A percentile compares a stretch with the other conserved stretches of the same genome.
These are phyloP conservation scores for Apiotrichum sp. DNA, from an alignment of 1,284 basidiomycete species.

Conservation along the genomic window DNA sequence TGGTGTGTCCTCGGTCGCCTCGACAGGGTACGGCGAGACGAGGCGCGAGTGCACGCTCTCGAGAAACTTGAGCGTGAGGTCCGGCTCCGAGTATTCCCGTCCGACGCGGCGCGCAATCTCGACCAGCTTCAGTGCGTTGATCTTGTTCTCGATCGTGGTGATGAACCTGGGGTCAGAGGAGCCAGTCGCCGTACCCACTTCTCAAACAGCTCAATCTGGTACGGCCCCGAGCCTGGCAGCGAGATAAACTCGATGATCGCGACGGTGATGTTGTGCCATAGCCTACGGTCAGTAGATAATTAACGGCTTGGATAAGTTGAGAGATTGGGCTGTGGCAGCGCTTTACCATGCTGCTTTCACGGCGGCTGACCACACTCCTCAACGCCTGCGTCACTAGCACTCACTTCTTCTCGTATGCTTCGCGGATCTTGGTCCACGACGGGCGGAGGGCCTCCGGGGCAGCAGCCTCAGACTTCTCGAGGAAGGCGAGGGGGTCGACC, in stretches of 20 bases:
- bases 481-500: conserved; percentile 51
- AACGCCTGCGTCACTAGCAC: conserved; percentile 24
- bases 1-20: conserved; percentile 34
- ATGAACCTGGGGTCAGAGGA: conserved; percentile 52
- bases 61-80: conserved; percentile 71
- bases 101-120: conserved; percentile 87
- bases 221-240: conserved; percentile 63
- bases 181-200: conserved; percentile 48
- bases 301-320: too few relatives aligned
- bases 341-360: too few relatives aligned
- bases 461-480: conserved; percentile 62
- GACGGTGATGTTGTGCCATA: conserved; percentile 95
- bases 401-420: conserved; percentile 72
- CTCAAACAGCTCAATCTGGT: conserved; percentile 78
- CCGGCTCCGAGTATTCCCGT: conserved; percentile 73
- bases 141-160: conserved; percentile 65
- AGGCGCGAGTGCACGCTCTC: conserved; percentile 69
- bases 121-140: conserved; percentile 84
- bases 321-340: too few relatives aligned
- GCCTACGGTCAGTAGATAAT: conserved; percentile 50
- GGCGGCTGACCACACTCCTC: too few relatives aligned
- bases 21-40: conserved; percentile 36
- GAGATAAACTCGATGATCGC: conserved; percentile 81
- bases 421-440: conserved; percentile 69
- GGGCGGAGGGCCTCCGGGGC: conserved; percentile 69